phyloP scores from a whole-genome alignment of 768 basidiomycete species.

The Tylopilus vinaceipallidus region DNA sequence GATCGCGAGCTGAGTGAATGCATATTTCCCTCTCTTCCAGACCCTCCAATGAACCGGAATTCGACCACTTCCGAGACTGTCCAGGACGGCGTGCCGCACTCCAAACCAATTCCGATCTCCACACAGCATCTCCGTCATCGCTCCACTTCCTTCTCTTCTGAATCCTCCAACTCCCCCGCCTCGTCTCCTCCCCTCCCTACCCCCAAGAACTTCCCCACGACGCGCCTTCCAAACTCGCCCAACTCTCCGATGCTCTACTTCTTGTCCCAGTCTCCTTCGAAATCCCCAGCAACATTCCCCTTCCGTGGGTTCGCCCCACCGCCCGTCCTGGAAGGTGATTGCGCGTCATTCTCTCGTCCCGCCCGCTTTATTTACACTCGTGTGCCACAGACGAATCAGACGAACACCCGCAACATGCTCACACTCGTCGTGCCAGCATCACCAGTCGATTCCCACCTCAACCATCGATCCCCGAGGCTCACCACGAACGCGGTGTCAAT shows the following conservation, averaged over 20 bases:
- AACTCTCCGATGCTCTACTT: constrained; percentile 74
- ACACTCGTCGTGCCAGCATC: constrained; percentile 63
- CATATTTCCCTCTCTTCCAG: neutral
- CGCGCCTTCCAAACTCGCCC: constrained; percentile 50
- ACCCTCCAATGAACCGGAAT: constrained; percentile 18
- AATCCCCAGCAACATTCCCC: constrained; percentile 54
- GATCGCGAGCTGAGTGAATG: neutral
- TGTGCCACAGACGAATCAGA: constrained; percentile 37
- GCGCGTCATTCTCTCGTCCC: neutral
- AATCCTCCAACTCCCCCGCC: constrained; percentile 52
- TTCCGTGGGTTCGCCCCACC: constrained; percentile 52
- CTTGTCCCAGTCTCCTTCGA: constrained; percentile 57
- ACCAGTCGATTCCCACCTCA: constrained; percentile 51
- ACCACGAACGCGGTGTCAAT: constrained; percentile 65
- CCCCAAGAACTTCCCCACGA: constrained; percentile 41
- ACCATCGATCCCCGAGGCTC: constrained; percentile 43
- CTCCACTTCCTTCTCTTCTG: constrained; percentile 62
- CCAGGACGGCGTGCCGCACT: constrained; percentile 43
- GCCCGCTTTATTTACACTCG: neutral
- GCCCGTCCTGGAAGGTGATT: constrained; percentile 63
- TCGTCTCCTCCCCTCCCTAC: constrained; percentile 54
- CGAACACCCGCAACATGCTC: constrained; percentile 42
- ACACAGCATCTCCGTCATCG: constrained; percentile 47
- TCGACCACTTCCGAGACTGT: neutral
- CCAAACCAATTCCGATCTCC: constrained; percentile 65